Conservation (phyloP, 495 filamentous ascomycete species). For the Talaromyces proteolyticus region DNA sequence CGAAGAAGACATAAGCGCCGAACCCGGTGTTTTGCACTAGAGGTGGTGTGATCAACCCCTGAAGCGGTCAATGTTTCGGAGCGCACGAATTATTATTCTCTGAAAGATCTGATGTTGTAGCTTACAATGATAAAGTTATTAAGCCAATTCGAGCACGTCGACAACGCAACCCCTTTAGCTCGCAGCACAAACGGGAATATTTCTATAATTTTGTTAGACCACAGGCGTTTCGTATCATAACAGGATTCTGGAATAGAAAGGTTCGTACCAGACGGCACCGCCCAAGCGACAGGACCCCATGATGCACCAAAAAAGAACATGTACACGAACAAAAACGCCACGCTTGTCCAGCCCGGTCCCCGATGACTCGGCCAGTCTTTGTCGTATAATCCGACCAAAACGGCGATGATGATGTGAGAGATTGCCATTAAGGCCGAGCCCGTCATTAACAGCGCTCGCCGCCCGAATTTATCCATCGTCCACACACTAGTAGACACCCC, state of each 20-base stretch:
- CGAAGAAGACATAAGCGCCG: conserved; percentile 52
- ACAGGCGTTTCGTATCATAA: neutral
- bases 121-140: conserved; percentile 3
- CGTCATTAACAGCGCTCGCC: conserved; percentile 52
- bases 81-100: too few species aligned
- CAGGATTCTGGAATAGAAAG: neutral
- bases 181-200: conserved; percentile 47
- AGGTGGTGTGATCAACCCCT: conserved; percentile 48
- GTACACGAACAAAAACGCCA: conserved; percentile 47
- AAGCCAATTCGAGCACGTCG: conserved; percentile 12
- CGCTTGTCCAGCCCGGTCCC: conserved; percentile 15
- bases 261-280: neutral
- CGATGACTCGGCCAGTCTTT: neutral
- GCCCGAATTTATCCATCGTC: conserved; percentile 60
- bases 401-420: conserved; percentile 50
- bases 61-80: neutral
- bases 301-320: neutral
- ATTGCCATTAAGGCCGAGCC: conserved; percentile 50
- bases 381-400: conserved; percentile 21
- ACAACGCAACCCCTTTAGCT: conserved; percentile 45
- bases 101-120: too few species aligned
- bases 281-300: conserved; percentile 1
- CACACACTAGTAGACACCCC: conserved; percentile 51
- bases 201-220: conserved; percentile 13
- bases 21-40: conserved; percentile 49